Base-by-base conservation (phyloP, 345 rosid genomes). In the Cardiospermum halicacabum region DNA sequence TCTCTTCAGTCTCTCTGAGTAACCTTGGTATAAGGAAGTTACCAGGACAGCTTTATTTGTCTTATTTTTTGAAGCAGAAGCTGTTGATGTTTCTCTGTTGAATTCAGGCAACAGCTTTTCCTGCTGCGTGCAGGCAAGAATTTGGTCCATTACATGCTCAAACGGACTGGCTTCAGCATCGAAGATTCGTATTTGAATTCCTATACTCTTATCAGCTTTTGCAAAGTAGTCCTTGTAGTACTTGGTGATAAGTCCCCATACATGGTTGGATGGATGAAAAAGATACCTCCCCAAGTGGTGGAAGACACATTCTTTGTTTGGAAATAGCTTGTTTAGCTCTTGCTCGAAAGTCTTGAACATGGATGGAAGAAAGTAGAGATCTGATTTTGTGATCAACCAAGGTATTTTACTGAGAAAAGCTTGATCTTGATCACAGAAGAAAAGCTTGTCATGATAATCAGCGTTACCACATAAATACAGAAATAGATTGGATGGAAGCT, bases 251-350 rank as follows among this genome's bases (percentile, higher is more conserved):
- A 34, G 50, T 36, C 18, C 30, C 68, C 68, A 64, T 22, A 53
- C 68, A 16, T 16, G 50, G 53, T 64, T 24, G 0, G 68, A 64
- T 6, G 68, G 59, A 5, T 64, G 68, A 37, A 64, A 64, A n/a
- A 64, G 68, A 53, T 64, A 64, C 50, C 68, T 64, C 16, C 68
- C 68, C 49, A 64, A 37, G 49, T 64, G 68, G 55, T 64, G 68
- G 59, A 64, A 64, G 27, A 64, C 68, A 1, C 48, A 51, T 64
- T 64, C 68, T 34, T 64, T 64, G 68, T 64, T 58, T 0, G 68
- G 68, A 64, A 64, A 64, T 49, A 64, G 50, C 49, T 64, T 64
- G 68, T 8, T 39, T 37, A 64, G 11, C 25, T 64, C 68, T 24
- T 53, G 32, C 13, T 64, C 58, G 37, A 64, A 64, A 10, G 68